A percentile compares a stretch with the other conserved stretches of the same genome.
phyloP scores from a whole-genome alignment of 2,329 filamentous ascomycete species.

The Epichloe hybrida region DNA sequence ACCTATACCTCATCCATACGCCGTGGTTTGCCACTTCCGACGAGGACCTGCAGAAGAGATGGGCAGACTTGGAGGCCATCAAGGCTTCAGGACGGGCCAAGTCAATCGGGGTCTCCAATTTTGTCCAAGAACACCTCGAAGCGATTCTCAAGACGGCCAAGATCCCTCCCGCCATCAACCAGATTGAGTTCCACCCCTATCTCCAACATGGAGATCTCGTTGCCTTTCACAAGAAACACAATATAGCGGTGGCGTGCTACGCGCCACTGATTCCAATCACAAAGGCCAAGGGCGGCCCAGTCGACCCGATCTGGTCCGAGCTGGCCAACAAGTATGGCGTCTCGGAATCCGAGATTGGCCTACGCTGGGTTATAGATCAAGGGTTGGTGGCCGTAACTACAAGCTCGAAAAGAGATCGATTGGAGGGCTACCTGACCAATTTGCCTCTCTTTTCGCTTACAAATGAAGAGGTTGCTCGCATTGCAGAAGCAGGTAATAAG shows the following conservation, averaged over 20 bases:
- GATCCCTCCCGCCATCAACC: constrained; percentile 56
- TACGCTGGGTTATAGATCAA: constrained; percentile 49
- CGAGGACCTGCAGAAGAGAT: constrained; percentile 41
- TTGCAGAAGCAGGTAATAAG: constrained; percentile 40
- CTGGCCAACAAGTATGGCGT: constrained; percentile 47
- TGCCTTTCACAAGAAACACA: constrained; percentile 40
- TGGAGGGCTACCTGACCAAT: constrained; percentile 40
- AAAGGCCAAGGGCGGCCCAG: constrained; percentile 34
- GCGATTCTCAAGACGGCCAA: constrained; percentile 43
- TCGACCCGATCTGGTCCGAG: constrained; percentile 35
- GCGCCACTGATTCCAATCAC: constrained; percentile 39
- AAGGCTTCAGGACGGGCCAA: constrained; percentile 49
- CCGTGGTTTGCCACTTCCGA: constrained; percentile 38
- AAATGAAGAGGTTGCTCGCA: constrained; percentile 41
- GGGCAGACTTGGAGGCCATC: constrained; percentile 52
- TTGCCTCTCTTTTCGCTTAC: constrained; percentile 44
- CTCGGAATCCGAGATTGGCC: constrained; percentile 38
- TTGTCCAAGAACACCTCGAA: constrained; percentile 42
- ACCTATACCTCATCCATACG: constrained; percentile 53
- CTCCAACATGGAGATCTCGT: constrained; percentile 50
- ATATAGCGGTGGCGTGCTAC: constrained; percentile 44
- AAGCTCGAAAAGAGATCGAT: constrained; percentile 41
- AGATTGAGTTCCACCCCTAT: constrained; percentile 72
- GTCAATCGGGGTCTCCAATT: constrained; percentile 71
- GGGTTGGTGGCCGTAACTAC: constrained; percentile 47